Conservation (phyloP, 257 asterid genomes). For the Solanum pinnatisectum region DNA sequence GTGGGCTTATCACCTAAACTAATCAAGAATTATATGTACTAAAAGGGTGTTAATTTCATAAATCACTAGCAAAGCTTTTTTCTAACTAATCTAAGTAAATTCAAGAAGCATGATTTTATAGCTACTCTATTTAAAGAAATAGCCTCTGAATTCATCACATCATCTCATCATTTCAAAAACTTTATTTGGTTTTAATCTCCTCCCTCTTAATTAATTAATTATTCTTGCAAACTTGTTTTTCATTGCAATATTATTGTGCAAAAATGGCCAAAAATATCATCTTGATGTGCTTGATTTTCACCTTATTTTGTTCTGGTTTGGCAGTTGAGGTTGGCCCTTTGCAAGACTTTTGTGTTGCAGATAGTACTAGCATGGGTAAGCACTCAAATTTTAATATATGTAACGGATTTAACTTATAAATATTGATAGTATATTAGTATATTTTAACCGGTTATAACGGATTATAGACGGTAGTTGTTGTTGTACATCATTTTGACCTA, state of each 20-base stretch:
- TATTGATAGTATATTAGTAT: neutral
- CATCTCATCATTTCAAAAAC: neutral
- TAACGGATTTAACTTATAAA: neutral
- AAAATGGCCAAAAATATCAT: neutral
- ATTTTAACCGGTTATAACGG: neutral
- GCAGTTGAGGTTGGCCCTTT: conserved; percentile 3
- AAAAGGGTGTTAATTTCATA: neutral
- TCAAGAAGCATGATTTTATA: neutral
- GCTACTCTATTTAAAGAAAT: neutral
- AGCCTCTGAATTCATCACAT: neutral
- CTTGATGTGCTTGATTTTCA: neutral
- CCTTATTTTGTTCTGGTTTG: neutral
- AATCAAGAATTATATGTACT: neutral
- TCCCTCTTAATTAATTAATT: neutral
- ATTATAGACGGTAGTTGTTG: neutral
- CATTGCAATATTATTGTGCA: neutral
- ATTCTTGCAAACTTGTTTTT: neutral
- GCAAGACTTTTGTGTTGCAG: conserved; percentile 16
- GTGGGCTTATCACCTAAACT: neutral
- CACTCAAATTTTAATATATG: neutral
- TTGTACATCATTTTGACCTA: neutral
- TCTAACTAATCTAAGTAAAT: neutral
- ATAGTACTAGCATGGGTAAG: neutral
- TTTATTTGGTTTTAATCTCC: neutral
- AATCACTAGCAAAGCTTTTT: neutral